These are phyloP conservation scores for Xylaria castorea DNA, from an alignment of 495 filamentous ascomycete genomes.

Conservation along the genomic window DNA sequence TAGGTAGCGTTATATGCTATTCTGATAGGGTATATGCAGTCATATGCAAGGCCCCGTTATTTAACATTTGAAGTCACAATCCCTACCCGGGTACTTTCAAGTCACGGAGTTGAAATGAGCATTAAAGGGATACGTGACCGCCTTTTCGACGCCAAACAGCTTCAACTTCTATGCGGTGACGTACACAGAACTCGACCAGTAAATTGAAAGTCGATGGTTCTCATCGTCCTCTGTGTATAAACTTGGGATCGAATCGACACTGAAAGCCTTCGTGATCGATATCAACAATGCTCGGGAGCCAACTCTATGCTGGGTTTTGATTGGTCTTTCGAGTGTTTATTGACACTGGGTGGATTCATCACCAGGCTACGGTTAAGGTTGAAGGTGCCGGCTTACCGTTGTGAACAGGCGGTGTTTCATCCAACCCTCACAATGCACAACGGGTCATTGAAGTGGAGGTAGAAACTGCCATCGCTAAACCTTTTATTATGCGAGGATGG, in stretches of 20 bases:
- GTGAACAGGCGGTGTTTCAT: constrained; percentile 24
- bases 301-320: not conserved
- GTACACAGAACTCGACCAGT: not conserved
- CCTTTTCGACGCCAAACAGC: not conserved
- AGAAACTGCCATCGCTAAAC: not conserved
- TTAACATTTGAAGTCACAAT: not conserved
- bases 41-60: not conserved
- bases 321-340: not conserved
- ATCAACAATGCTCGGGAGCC: not conserved
- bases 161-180: not conserved
- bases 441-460: constrained; percentile 12
- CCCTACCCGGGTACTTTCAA: not conserved
- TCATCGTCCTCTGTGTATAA: not conserved
- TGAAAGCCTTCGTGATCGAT: not conserved
- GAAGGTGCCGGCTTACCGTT: constrained; percentile 14
- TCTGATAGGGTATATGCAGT: not conserved
- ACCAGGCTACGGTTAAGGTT: not conserved
- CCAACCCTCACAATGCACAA: constrained; percentile 23
- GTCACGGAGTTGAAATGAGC: not conserved
- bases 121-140: not conserved
- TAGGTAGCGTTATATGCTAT: not conserved
- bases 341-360: constrained; percentile 10
- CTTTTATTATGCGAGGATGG: not conserved
- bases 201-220: not conserved
- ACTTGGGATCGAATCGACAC: not conserved